These are phyloP conservation scores for Emmonsiellopsis sp. DNA, from an alignment of 2,329 filamentous ascomycete genomes.

Conservation along the genomic window DNA sequence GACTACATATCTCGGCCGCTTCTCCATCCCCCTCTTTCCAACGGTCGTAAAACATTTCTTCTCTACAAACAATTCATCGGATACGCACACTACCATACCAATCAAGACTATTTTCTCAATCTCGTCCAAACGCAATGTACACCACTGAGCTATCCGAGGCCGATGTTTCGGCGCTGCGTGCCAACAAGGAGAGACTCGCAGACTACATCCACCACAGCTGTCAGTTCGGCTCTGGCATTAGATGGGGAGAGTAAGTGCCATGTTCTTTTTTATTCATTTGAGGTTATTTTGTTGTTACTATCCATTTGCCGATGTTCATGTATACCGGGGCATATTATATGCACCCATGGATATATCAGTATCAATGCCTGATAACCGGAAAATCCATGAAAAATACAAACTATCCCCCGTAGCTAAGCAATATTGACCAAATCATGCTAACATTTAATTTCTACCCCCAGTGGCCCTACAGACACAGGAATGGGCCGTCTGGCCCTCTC, in stretches of 20 bases:
- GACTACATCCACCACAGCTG: conserved; percentile 56
- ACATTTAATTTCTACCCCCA: conserved; percentile 7
- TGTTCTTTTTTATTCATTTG: conserved; percentile 5
- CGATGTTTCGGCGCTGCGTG: conserved; percentile 44
- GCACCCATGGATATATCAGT: too few relatives aligned
- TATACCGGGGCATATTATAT: too few relatives aligned
- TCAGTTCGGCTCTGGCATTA: conserved; percentile 55
- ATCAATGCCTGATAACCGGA: too few relatives aligned
- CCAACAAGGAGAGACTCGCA: conserved; percentile 52
- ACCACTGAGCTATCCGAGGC: conserved; percentile 39
- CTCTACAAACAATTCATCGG: background rate
- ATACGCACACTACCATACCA: background rate
- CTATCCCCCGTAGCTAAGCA: too few relatives aligned
- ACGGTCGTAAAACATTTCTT: background rate
- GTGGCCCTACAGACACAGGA: conserved; percentile 53
- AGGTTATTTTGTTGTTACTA: background rate
- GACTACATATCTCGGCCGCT: too few relatives aligned
- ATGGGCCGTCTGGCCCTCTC: conserved; percentile 67
- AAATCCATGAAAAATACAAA: too few relatives aligned
- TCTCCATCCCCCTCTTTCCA: background rate
- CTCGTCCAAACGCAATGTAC: conserved; percentile 20
- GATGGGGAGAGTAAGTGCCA: conserved; percentile 55
- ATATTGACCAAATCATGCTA: background rate
- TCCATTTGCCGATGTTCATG: too few relatives aligned
- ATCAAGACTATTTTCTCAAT: background rate